phyloP scores from a whole-genome alignment of 768 basidiomycete species.

The Punctularia strigosozonata region DNA sequence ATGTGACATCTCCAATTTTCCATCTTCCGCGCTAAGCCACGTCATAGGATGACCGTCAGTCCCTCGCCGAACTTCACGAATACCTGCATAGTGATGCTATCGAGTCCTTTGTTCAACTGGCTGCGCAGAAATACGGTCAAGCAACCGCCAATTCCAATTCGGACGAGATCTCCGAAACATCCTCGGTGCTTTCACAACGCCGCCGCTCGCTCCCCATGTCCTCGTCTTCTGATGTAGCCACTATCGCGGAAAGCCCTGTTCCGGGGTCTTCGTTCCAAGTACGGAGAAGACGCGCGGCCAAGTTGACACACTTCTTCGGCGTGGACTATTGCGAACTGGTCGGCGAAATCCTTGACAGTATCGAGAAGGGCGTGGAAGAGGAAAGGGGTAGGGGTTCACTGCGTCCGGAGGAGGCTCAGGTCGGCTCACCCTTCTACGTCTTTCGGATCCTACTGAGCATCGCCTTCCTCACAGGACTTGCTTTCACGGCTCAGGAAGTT shows the following conservation, averaged over 20 bases:
- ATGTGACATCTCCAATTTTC: constrained; percentile 16
- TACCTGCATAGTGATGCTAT: constrained; percentile 34
- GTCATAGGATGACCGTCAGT: constrained; percentile 60
- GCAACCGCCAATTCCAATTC: too few species aligned
- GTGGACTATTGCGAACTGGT: constrained; percentile 75
- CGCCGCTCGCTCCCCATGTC: constrained; percentile 62
- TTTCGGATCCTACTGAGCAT: too few species aligned
- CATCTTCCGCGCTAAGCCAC: neutral
- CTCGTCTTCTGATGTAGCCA: constrained; percentile 36
- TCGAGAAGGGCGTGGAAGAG: constrained; percentile 65
- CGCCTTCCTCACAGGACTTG: too few species aligned
- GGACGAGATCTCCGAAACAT: neutral
- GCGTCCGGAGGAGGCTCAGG: constrained; percentile 60
- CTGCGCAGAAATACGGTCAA: neutral
- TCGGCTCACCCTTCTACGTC: constrained; percentile 21
- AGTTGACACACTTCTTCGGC: constrained; percentile 80
- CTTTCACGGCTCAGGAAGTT: too few species aligned
- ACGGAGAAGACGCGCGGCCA: constrained; percentile 66
- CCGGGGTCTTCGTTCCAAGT: constrained; percentile 59
- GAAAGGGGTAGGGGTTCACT: constrained; percentile 55
- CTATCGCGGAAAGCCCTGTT: constrained; percentile 33
- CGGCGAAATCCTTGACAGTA: constrained; percentile 66
- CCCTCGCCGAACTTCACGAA: constrained; percentile 64
- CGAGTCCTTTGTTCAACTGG: constrained; percentile 6
- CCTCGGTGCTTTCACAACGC: constrained; percentile 30